phyloP scores from a whole-genome alignment of 1,284 basidiomycete genomes.

The Sanghuangporus weigelae region DNA sequence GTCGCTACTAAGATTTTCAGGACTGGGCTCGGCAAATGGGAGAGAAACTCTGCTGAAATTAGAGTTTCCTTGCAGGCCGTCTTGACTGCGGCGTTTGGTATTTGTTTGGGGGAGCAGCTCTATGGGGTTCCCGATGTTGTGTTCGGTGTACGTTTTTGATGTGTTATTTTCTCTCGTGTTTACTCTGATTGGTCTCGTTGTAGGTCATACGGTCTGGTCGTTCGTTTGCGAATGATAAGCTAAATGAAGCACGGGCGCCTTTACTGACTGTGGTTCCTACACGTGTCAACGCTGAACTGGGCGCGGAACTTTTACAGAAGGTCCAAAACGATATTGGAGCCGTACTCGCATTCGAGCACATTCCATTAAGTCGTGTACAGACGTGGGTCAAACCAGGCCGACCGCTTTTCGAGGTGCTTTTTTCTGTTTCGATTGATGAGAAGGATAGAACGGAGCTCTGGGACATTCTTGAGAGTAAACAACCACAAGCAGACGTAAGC shows the following conservation, averaged over 20 bases:
- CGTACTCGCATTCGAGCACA: constrained; percentile 37
- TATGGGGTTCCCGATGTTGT: constrained; percentile 32
- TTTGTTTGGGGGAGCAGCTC: constrained; percentile 25
- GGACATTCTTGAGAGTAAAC: constrained; percentile 32
- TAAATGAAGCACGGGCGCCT: constrained; percentile 36
- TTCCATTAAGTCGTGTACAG: constrained; percentile 41
- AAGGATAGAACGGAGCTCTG: constrained; percentile 23
- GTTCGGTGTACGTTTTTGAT: constrained; percentile 36
- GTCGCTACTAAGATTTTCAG: neutral
- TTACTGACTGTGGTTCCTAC: constrained; percentile 40
- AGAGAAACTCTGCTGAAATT: constrained; percentile 28
- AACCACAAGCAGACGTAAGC: constrained; percentile 42
- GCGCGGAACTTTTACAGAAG: constrained; percentile 26
- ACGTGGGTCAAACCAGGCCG: constrained; percentile 37
- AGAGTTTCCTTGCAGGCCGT: constrained; percentile 42
- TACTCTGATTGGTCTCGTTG: neutral
- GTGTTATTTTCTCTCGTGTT: neutral
- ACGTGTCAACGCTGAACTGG: constrained; percentile 30
- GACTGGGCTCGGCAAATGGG: constrained; percentile 16
- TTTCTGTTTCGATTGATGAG: constrained; percentile 39
- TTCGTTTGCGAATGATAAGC: constrained; percentile 35
- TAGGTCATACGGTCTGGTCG: constrained; percentile 46
- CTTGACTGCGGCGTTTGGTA: constrained; percentile 38
- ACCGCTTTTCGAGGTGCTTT: constrained; percentile 38
- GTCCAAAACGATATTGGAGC: constrained; percentile 37